Evolutionary conservation across 2,329 filamentous ascomycete genomes (phyloP), one percentile per base, ranked within the genome.

Genomic region (Hypoxylon sp.): DNA sequence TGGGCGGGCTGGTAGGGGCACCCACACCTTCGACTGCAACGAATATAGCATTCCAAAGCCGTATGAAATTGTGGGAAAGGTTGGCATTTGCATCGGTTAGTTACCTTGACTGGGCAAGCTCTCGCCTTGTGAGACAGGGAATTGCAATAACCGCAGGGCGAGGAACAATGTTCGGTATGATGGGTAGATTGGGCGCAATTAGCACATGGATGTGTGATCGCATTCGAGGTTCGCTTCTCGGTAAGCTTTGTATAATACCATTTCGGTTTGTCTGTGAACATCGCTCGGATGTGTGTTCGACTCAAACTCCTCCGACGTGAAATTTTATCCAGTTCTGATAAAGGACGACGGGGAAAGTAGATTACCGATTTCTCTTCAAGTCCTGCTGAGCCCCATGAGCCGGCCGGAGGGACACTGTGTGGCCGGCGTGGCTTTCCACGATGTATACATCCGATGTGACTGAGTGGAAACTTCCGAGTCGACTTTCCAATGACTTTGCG

Each of bases 1-100:
- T 74, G 71, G 5, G 76, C 76, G 2, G 71, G 67, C 0, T 63
- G 63, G 10, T 67, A 51, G 1, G 66, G 55, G 34, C 69, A 71
- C n/a, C 78, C 79, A 34, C 80, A 81, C 11, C 64, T 61, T 43
- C 77, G 76, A 41, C 75, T 78, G 68, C 80, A 82, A 2, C 72
- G 69, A 3, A 80, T 60, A n/a, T 66, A 61, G 64, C 80, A 82
- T 2, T 73, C 60, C 2, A 65, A 68, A 14, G 76, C 76, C 14
- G 74, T 71, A 66, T 82, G 80, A 43, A 71, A 78, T 38, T 78
- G 76, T 1, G 81, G 80, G 62, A 81, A 82, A 0, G 79, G 74
- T 25, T 65, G 53, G 69, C 80, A 81, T 70, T 81, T 81, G 69
- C 81, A 82, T 19, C 79, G 75, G 64, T 79, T 79, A 3, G 68